A percentile compares a stretch with the other conserved stretches of the same genome.
Conservation (phyloP, 495 filamentous ascomycete species). For the Elasticomyces elasticus region DNA sequence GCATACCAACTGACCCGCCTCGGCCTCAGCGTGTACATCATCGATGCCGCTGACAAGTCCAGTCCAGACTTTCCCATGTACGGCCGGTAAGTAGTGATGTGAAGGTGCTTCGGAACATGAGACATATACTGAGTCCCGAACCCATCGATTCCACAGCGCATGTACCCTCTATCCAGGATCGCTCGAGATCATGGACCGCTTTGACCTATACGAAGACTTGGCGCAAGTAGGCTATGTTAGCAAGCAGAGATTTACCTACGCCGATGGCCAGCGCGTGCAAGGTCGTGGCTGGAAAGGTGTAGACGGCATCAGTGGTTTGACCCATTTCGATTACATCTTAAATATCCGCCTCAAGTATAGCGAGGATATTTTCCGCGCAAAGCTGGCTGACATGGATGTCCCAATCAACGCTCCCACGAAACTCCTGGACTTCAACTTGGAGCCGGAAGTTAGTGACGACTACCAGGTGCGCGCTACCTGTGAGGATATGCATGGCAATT, state of each 20-base stretch:
- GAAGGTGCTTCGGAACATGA: no score
- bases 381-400: neutral
- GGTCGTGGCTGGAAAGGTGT: neutral
- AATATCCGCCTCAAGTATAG: slow-evolving; percentile 9
- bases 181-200: slow-evolving; percentile 5
- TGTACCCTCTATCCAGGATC: slow-evolving; percentile 5
- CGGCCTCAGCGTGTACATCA: neutral
- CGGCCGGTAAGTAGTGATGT: no score
- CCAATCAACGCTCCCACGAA: slow-evolving; percentile 1
- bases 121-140: no score
- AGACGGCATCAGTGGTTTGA: neutral
- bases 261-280: neutral
- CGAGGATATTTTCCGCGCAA: slow-evolving; percentile 6
- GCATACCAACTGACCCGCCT: slow-evolving; percentile 1
- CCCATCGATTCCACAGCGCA: no score
- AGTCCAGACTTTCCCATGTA: slow-evolving; percentile 7
- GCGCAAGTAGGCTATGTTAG: neutral
- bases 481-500: neutral
- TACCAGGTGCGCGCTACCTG: neutral
- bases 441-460: neutral
- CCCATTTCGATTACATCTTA: neutral
- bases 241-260: neutral
- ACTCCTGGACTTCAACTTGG: neutral
- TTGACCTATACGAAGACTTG: slow-evolving; percentile 7
- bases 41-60: slow-evolving; percentile 5